These are phyloP conservation scores for Biscogniauxia marginata DNA, from an alignment of 2,329 filamentous ascomycete genomes.

Conservation along the genomic window DNA sequence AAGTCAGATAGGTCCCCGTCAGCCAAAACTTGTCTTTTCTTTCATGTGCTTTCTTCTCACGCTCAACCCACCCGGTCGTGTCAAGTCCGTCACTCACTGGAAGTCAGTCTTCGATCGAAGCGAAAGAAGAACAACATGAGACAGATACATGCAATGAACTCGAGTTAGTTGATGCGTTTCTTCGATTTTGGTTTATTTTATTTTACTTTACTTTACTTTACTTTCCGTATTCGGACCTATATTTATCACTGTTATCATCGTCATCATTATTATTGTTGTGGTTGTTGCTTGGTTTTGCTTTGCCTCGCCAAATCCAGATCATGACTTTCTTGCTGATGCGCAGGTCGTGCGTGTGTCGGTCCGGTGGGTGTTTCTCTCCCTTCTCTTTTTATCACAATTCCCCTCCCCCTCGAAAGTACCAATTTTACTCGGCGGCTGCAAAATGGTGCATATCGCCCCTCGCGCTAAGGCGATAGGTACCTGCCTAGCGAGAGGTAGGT, in stretches of 20 bases:
- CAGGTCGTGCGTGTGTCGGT: neutral
- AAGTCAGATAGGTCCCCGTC: conserved; percentile 8
- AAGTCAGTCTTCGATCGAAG: neutral
- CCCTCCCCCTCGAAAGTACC: neutral
- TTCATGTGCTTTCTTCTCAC: neutral
- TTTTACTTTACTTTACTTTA: neutral
- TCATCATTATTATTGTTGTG: neutral
- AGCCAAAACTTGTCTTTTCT: neutral
- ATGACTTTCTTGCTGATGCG: neutral
- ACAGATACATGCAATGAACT: neutral
- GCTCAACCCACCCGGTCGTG: neutral
- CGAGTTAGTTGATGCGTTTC: neutral
- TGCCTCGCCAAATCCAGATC: neutral
- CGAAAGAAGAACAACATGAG: neutral
- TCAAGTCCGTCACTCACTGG: neutral
- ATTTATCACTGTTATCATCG: neutral
- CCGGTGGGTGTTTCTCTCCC: neutral
- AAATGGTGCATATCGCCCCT: neutral
- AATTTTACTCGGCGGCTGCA: neutral
- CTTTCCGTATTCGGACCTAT: too few relatives aligned
- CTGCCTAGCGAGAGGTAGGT: neutral
- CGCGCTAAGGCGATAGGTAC: neutral
- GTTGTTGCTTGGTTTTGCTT: neutral
- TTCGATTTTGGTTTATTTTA: neutral
- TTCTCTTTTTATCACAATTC: neutral